Evolutionary conservation across 805 yeast species (phyloP).

Genomic region (Pichia manshurica): DNA sequence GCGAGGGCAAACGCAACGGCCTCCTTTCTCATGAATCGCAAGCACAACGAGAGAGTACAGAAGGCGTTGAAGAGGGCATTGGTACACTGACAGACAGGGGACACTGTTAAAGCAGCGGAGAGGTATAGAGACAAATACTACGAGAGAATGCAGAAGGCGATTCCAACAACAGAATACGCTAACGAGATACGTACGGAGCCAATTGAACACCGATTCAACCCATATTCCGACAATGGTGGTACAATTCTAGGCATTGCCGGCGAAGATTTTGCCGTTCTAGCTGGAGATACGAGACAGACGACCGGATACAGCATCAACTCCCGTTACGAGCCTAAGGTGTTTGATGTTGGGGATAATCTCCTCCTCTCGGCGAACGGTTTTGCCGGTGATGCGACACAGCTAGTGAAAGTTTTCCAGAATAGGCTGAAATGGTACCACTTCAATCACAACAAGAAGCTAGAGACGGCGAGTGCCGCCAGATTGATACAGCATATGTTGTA

Average conservation of each 20-base stretch:
- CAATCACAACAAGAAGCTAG: slow-evolving; percentile 69
- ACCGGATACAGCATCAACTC: slow-evolving; percentile 91
- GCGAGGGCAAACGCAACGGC: slow-evolving; percentile 2
- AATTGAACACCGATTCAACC: slow-evolving; percentile 88
- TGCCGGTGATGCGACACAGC: slow-evolving; percentile 89
- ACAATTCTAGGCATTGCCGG: slow-evolving; percentile 97
- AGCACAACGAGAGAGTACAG: slow-evolving; percentile 3
- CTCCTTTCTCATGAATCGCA: background rate
- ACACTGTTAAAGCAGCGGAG: too few relatives aligned
- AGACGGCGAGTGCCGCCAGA: slow-evolving; percentile 76
- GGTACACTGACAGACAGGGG: too few relatives aligned
- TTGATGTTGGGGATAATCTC: slow-evolving; percentile 81
- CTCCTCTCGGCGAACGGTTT: slow-evolving; percentile 92
- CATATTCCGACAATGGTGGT: slow-evolving; percentile 94
- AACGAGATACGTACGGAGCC: slow-evolving; percentile 51
- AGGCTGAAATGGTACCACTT: slow-evolving; percentile 90
- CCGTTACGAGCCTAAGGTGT: slow-evolving; percentile 85
- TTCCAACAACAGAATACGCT: slow-evolving; percentile 50
- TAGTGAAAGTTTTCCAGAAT: slow-evolving; percentile 66
- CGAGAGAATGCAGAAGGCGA: slow-evolving; percentile 8
- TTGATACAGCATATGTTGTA: slow-evolving; percentile 84
- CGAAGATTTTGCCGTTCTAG: slow-evolving; percentile 91
- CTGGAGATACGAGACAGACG: slow-evolving; percentile 98
- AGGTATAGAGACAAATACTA: background rate
- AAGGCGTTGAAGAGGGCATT: background rate